Conservation (phyloP, 768 basidiomycete genomes). For the Boletus rubroflammeus region DNA sequence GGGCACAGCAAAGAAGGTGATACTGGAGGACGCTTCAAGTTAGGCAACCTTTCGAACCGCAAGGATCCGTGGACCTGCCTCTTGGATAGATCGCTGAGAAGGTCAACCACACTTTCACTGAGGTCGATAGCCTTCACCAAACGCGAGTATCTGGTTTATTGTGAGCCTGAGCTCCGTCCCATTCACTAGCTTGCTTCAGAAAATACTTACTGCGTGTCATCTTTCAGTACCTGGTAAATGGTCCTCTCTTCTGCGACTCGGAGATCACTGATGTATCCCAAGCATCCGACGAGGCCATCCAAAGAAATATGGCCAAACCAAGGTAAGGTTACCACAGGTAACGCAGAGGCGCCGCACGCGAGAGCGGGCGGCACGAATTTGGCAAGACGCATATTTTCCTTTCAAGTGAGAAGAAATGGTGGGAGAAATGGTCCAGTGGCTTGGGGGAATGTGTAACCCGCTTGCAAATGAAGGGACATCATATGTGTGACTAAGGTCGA, state of each 20-base stretch:
- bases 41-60: background rate
- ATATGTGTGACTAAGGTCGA: background rate
- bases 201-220: constrained; percentile 7
- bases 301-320: constrained; percentile 25
- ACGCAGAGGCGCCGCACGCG: constrained; percentile 11
- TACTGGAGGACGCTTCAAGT: background rate
- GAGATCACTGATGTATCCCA: constrained; percentile 1
- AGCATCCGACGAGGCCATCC: constrained; percentile 4
- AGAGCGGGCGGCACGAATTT: constrained; percentile 10
- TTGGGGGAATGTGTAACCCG: background rate
- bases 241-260: constrained; percentile 5
- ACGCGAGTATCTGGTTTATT: constrained; percentile 6
- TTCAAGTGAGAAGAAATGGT: background rate
- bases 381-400: constrained; percentile 16
- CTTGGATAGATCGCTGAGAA: constrained; percentile 13
- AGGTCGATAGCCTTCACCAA: constrained; percentile 14
- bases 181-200: background rate
- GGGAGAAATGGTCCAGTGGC: background rate
- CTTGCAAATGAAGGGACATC: background rate
- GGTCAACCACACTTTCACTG: constrained; percentile 9
- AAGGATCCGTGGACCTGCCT: background rate
- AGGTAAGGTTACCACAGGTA: constrained; percentile 18
- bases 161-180: background rate
- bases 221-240: constrained; percentile 11
- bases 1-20: constrained; percentile 16